Evolutionary conservation across 1,284 basidiomycete species (phyloP).

Genomic region (Naganishia albida): DNA sequence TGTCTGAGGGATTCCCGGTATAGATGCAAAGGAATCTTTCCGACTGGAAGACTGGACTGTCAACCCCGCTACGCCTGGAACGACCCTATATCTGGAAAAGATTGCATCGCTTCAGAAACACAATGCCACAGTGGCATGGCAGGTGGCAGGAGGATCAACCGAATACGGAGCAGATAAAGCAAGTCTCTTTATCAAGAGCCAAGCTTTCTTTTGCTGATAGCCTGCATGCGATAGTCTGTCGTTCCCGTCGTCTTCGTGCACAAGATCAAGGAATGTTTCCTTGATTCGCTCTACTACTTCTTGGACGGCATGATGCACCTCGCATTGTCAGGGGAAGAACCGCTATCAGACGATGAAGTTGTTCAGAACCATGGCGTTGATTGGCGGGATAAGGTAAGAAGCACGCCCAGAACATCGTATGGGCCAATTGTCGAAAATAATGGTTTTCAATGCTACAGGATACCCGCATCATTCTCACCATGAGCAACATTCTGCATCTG

Average conservation of each 20-base stretch:
- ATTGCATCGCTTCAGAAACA: constrained; percentile 83
- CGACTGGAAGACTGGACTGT: constrained; percentile 82
- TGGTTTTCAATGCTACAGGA: constrained; percentile 62
- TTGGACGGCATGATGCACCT: constrained; percentile 85
- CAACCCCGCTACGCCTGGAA: constrained; percentile 56
- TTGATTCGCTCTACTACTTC: constrained; percentile 84
- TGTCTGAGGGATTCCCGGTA: not conserved
- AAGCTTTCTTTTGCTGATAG: not conserved
- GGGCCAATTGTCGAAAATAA: not conserved
- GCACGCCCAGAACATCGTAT: not conserved
- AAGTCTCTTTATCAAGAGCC: constrained; percentile 61
- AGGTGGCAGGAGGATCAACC: constrained; percentile 78
- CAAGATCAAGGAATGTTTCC: constrained; percentile 81
- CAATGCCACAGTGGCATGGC: constrained; percentile 75
- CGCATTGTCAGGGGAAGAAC: constrained; percentile 66
- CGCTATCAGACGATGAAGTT: constrained; percentile 27
- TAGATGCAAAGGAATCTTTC: constrained; percentile 83
- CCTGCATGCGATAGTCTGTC: constrained; percentile 13
- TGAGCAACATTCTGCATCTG: constrained; percentile 85
- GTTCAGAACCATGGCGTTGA: constrained; percentile 5
- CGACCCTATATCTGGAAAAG: constrained; percentile 64
- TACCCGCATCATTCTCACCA: constrained; percentile 79
- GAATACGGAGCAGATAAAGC: constrained; percentile 43
- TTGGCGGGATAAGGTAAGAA: constrained; percentile 34
- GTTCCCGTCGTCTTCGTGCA: constrained; percentile 51